Evolutionary conservation across 2,329 filamentous ascomycete genomes (phyloP), one percentile per base, ranked within the genome.

Genomic region (Graphilbum fragrans): DNA sequence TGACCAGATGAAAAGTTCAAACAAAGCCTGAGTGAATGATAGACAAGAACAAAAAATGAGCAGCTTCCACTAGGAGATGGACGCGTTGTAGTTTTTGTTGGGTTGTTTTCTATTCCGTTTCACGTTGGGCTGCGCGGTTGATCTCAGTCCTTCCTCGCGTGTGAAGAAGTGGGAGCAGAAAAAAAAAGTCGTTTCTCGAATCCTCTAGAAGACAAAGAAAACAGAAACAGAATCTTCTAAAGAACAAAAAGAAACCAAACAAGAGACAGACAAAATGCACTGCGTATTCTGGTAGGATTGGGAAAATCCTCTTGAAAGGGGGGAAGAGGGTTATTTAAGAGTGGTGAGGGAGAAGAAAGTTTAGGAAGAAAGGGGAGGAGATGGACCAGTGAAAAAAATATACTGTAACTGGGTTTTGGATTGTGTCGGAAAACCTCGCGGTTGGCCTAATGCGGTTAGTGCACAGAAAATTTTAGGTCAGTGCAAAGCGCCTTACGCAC

Each of bases 171-270:
- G 41, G 43, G 44, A 34, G 23, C 19, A 17, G 33, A 43, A 35
- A 50, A 50, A 51, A 50, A 50, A 52, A 50, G 50, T 43, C 44
- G 47, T 54, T 52, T 58, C 53, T 59, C 57, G 57, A 51, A 57
- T 61, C 55, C 64, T 65, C 58, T 58, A 53, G 55, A 63, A 64
- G 54, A 60, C 57, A 56, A 56, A 55, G 53, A 50, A 51, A 59
- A 19, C 32, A 58, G n/a, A 57, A 56, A 55, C 52, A 50, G 51
- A 55, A 54, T 60, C 63, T 66, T 67, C 60, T 55, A 60, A 64
- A 66, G 60, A 56, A 58, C 62, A 53, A 62, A 58, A 51, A 60
- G 64, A 66, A 60, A 56, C 57, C 56, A 52, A 49, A 46, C 42
- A 46, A 58, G 55, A 55, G 49, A 50, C 50, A 52, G 52, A 59